Evolutionary conservation across 768 basidiomycete genomes (phyloP).

Genomic region (Tephrocybe sp.): DNA sequence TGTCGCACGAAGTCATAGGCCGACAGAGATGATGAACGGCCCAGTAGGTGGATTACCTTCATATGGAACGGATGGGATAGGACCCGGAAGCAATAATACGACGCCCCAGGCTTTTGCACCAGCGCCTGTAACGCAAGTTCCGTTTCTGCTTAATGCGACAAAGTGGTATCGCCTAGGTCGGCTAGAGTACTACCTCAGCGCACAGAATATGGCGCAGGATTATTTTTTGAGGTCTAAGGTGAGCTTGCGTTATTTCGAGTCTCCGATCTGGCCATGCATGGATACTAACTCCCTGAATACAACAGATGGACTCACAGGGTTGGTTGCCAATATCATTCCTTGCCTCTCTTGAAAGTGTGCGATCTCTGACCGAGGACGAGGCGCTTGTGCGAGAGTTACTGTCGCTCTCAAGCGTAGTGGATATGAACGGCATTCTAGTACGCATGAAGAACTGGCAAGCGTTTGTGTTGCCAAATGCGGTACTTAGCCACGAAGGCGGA

Average conservation of each 20-base stretch:
- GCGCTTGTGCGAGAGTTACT: conserved; percentile 71
- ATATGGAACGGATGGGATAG: too few species aligned
- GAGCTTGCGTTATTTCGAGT: conserved; percentile 21
- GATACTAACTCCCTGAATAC: neutral
- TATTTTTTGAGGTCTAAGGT: conserved; percentile 78
- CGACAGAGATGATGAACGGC: too few species aligned
- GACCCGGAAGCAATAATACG: too few species aligned
- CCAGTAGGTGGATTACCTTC: too few species aligned
- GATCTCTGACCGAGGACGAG: conserved; percentile 54
- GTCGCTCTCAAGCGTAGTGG: conserved; percentile 59
- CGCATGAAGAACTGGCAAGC: conserved; percentile 67
- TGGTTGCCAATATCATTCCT: conserved; percentile 84
- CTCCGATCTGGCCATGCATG: neutral
- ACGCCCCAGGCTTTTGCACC: conserved; percentile 17
- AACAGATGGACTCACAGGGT: conserved; percentile 84
- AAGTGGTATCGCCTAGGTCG: conserved; percentile 73
- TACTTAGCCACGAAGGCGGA: conserved; percentile 41
- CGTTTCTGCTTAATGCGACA: conserved; percentile 63
- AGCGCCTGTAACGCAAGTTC: conserved; percentile 19
- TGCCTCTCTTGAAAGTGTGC: conserved; percentile 85
- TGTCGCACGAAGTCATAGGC: too few species aligned
- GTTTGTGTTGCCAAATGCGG: conserved; percentile 64
- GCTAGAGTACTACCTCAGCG: conserved; percentile 89
- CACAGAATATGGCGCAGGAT: conserved; percentile 88
- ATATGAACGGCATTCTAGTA: conserved; percentile 64